phyloP scores from a whole-genome alignment of 2,329 filamentous ascomycete species.

The Colletotrichum sidae region DNA sequence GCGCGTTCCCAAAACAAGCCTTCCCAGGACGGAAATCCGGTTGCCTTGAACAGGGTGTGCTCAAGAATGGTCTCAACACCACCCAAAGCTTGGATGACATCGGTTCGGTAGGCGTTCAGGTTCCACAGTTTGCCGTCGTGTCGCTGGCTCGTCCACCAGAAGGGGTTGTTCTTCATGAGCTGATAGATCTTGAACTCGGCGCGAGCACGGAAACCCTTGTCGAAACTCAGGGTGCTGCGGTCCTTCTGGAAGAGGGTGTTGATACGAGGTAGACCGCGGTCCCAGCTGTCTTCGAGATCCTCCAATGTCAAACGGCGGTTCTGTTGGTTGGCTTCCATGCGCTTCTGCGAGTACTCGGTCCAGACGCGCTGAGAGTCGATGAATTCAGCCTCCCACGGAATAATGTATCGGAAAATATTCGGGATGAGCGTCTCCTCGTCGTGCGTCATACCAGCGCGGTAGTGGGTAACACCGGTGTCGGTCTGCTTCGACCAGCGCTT shows the following conservation, averaged over 20 bases:
- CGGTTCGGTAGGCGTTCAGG: conserved; percentile 92
- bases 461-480: conserved; percentile 96
- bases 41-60: conserved; percentile 96
- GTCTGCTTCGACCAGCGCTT: conserved; percentile 99
- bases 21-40: conserved; percentile 97
- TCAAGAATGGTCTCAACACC: conserved; percentile 98
- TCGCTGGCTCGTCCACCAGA: conserved; percentile 98
- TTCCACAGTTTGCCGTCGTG: conserved; percentile 99
- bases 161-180: conserved; percentile 98
- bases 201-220: conserved; percentile 96
- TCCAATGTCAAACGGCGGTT: conserved; percentile 94
- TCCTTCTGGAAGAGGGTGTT: conserved; percentile 99
- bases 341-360: conserved; percentile 99
- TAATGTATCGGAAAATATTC: conserved; percentile 99
- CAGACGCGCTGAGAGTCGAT: conserved; percentile 98
- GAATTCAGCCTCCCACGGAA: conserved; percentile 98
- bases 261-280: conserved; percentile 95
- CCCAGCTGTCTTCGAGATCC: conserved; percentile 98
- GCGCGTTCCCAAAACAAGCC: conserved; percentile 85
- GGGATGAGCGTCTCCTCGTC: conserved; percentile 98
- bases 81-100: conserved; percentile 95
- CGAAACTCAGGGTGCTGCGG: conserved; percentile 94
- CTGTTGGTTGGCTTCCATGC: conserved; percentile 95
- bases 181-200: conserved; percentile 99
- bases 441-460: conserved; percentile 96